Percentiles rank a stretch among this genome's conserved stretches.
phyloP scores from a whole-genome alignment of 208 protist genomes.

The Herpetomonas samuelpessoai region DNA sequence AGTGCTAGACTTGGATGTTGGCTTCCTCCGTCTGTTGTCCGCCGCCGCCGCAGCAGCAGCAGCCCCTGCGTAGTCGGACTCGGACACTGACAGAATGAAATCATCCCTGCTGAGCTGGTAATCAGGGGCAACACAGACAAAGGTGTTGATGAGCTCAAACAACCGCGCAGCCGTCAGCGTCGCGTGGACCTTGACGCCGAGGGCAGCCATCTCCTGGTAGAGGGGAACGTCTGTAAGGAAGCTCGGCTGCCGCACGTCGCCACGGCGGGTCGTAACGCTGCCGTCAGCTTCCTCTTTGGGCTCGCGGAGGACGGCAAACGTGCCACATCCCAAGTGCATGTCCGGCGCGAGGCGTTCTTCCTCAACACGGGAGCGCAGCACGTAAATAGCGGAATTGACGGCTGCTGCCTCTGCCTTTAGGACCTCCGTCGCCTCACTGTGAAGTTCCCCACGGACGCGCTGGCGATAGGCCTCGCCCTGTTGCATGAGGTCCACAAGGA shows the following conservation, averaged over 20 bases:
- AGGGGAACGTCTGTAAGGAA: slow-evolving; percentile 74
- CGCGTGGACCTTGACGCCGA: slow-evolving; percentile 39
- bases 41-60: slow-evolving; percentile 2
- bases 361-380: slow-evolving; percentile 75
- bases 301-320: slow-evolving; percentile 45
- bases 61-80: slow-evolving; percentile 58
- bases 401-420: slow-evolving; percentile 46
- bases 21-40: too few relatives aligned
- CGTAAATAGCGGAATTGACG: slow-evolving; percentile 84
- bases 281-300: neutral
- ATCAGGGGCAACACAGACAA: slow-evolving; percentile 66
- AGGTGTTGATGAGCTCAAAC: slow-evolving; percentile 49
- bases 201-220: slow-evolving; percentile 22
- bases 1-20: too few relatives aligned
- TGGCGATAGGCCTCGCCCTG: slow-evolving; percentile 41
- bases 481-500: slow-evolving; percentile 34
- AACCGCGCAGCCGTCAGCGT: slow-evolving; percentile 57
- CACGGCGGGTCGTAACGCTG: neutral
- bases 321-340: slow-evolving; percentile 85
- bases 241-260: slow-evolving; percentile 22
- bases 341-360: slow-evolving; percentile 36
- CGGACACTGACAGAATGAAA: slow-evolving; percentile 57
- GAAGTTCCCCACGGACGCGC: slow-evolving; percentile 24
- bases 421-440: slow-evolving; percentile 11
- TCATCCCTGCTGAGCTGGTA: slow-evolving; percentile 59